A percentile compares a stretch with the other conserved stretches of the same genome.
Conservation (phyloP, 257 asterid genomes). For the Fraxinus americana region DNA sequence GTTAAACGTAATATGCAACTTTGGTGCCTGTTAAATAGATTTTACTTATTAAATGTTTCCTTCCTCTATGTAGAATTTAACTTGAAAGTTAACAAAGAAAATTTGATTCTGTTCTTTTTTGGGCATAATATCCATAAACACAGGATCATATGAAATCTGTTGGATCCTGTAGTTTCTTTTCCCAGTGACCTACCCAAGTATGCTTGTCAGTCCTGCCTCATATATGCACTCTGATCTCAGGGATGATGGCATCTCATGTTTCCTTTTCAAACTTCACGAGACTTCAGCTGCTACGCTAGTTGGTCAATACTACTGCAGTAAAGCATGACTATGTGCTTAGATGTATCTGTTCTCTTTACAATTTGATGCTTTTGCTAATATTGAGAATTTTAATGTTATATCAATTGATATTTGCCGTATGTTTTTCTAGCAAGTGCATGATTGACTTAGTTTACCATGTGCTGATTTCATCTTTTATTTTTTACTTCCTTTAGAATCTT, state of each 20-base stretch:
- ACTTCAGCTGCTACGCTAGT: not conserved
- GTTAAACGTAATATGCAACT: not conserved
- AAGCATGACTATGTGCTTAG: not conserved
- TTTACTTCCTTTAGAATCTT: conserved; percentile 16
- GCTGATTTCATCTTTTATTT: conserved; percentile 10
- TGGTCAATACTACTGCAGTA: not conserved
- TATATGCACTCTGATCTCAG: not conserved
- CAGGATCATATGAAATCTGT: not conserved
- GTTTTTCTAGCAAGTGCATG: not conserved
- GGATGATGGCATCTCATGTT: not conserved
- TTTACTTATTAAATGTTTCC: not conserved
- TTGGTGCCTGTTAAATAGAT: not conserved
- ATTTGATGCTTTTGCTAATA: not conserved
- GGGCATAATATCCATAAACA: not conserved
- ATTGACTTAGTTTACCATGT: not conserved
- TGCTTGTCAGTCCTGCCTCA: not conserved
- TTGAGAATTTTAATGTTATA: not conserved
- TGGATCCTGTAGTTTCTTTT: not conserved
- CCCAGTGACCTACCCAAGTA: not conserved
- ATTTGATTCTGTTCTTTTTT: not conserved
- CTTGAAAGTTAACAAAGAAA: not conserved
- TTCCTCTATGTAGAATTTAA: not conserved
- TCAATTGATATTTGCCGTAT: not conserved
- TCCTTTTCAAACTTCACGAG: not conserved
- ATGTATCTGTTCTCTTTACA: not conserved